Base-by-base conservation (phyloP, 768 basidiomycete genomes). In the Suillus fuscotomentosus region DNA sequence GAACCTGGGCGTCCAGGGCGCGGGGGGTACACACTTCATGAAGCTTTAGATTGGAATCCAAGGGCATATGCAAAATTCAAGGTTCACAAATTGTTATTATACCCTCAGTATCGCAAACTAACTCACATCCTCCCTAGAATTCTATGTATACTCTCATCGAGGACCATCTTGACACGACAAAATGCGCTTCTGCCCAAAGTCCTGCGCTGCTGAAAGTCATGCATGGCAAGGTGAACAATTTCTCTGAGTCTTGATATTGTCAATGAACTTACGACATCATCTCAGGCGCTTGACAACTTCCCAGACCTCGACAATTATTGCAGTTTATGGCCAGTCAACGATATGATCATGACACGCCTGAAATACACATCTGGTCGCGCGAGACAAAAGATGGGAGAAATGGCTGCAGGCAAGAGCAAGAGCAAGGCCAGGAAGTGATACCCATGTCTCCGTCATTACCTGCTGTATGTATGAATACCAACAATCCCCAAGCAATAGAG, bases 1-100 rank as follows among this genome's bases (percentile, higher is more conserved):
- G 69, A 75, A 51, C 68, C 65, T 15, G 71, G 71, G 17, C 53
- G 61, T 13, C 70, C 72, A 22, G 68, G 70, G 6, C 47, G 50
- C 1, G 73, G 72, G 10, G 71, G 75, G 1, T 75, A 76, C 43
- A 74, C 55, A 11, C 65, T 76, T 11, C 47, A 68, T 53, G 65
- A 60, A 0, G 68, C 65, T 0, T 48, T 75, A 3, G 47, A 55
- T 8, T 75, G 72, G 74, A 62, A 69, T 20, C 56, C 53, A 3
- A 68, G 66, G 43, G 11, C 42, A 3, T 75, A 61, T n/a, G 0
- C 34, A 0, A 67, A 65, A 38, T 53, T 75, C 24, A 70, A 72
- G 70, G 74, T 75, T 61, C 36, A 45, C 53, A 7, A 47, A 36
- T 11, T 41, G 3, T 11, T 8, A 9, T 48, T 43, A n/a, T 50